Base-by-base conservation (phyloP, 2,329 filamentous ascomycete genomes). In the Graphiopsis chlorocephala region DNA sequence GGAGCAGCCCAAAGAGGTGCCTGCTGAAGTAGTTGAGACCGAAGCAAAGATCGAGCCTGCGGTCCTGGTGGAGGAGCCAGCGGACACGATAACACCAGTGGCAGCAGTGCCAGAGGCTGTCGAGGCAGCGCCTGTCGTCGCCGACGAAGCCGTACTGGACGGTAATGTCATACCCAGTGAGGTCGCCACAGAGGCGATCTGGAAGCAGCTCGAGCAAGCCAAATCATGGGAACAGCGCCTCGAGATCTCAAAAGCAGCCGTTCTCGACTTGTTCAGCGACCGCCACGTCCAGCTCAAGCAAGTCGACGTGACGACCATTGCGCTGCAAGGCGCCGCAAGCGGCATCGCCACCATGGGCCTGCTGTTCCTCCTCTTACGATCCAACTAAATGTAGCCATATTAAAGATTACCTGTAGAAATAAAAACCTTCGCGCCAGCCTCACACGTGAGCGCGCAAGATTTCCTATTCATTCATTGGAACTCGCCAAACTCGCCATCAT, bases 401-500 rank as follows among this genome's bases (percentile, higher is more conserved):
- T 50, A 50, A 61, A 38, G 61, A 38, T 47, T 55, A 61, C 45
- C 10, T 55, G 53, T 52, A 53, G 29, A 64, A 52, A 28, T 56
- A 56, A 42, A 47, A 58, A n/a, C n/a, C 8, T 47, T 47, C 38
- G 33, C 28, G 60, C 48, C 48, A 47, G 28, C 35, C 29, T 56
- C 29, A 20, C 17, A 20, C 2, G 6, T 31, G 50, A 29, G 26
- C n/a, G 38, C n/a, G 29, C 38, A 38, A 45, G 42, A 10, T 12
- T 35, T 31, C 20, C n/a, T n/a, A 29, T 33, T 76, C 70, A 85
- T 72, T 85, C 70, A 85, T 72, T 85, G 83, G 79, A 96, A 96
- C 78, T 96, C 92, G 23, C 91, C 92, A 84, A 93, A 93, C 73
- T 94, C 90, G 1, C 92, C 92, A 75, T 96, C 91, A 72, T 96